Conservation (phyloP, 2,329 filamentous ascomycete genomes). For the Pseudogymnoascus sp. region DNA sequence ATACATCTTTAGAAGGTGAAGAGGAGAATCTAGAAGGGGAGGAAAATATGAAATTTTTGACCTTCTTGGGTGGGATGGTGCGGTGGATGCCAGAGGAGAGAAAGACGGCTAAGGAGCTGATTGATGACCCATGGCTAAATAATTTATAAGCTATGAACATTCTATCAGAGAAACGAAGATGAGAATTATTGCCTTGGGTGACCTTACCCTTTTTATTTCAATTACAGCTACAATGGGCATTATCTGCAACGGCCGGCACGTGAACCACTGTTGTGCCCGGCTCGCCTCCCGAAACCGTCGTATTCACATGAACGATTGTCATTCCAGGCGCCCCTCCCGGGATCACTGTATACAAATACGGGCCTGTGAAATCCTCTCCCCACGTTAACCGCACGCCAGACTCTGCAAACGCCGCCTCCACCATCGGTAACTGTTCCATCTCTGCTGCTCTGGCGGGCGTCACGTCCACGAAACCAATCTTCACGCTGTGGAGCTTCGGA, state of each 20-base stretch:
- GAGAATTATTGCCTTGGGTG: background rate
- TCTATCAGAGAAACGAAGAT: no score
- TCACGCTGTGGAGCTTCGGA: background rate
- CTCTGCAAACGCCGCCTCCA: background rate
- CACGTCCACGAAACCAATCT: background rate
- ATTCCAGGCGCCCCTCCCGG: background rate
- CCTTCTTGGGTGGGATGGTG: conserved; percentile 30
- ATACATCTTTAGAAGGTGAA: conserved; percentile 16
- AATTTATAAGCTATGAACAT: conserved; percentile 13
- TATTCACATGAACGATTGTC: background rate
- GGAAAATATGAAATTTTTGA: conserved; percentile 29
- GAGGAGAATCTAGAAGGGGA: conserved; percentile 25
- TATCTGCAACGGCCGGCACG: background rate
- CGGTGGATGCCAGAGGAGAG: conserved; percentile 31
- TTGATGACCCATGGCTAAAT: conserved; percentile 30
- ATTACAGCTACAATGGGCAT: background rate
- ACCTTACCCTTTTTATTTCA: background rate
- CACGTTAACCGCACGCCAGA: background rate
- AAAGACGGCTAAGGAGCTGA: conserved; percentile 29
- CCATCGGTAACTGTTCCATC: background rate
- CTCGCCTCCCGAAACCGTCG: background rate
- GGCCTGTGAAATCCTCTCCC: background rate
- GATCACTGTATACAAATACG: background rate
- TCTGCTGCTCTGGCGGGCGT: background rate
- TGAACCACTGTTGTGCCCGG: background rate